Percentiles rank a stretch among this genome's conserved stretches.
These are phyloP conservation scores for Pythium sp. DNA, from an alignment of 352 stramenopile species.

Conservation along the genomic window DNA sequence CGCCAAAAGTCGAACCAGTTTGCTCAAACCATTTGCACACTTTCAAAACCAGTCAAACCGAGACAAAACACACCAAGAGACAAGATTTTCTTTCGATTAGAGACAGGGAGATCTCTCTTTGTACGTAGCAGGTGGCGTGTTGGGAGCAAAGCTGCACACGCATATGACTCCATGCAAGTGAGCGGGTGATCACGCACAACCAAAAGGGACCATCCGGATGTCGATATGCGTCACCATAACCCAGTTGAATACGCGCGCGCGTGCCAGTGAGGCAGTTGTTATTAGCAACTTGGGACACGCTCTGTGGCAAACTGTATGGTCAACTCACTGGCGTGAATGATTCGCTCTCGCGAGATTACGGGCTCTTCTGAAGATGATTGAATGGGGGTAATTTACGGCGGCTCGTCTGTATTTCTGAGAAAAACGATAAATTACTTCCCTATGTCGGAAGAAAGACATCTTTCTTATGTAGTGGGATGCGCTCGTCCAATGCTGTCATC, in stretches of 20 bases:
- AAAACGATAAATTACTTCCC: conserved; percentile 1
- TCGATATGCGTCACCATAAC: not conserved
- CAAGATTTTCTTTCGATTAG: too few species aligned
- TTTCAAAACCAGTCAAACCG: too few species aligned
- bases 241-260: not conserved
- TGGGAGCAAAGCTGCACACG: too few species aligned
- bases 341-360: not conserved
- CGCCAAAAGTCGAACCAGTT: too few species aligned
- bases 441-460: not conserved
- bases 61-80: too few species aligned
- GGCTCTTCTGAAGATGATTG: not conserved
- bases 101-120: too few species aligned
- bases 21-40: too few species aligned
- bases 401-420: not conserved
- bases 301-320: not conserved
- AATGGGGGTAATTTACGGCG: not conserved
- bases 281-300: not conserved
- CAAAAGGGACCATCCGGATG: not conserved
- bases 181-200: too few species aligned
- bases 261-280: not conserved
- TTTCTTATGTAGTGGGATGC: not conserved
- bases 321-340: not conserved
- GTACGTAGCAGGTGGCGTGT: too few species aligned
- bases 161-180: too few species aligned
- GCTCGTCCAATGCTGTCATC: not conserved